Percentiles rank a stretch among this genome's conserved stretches.
Evolutionary conservation across 176 grass and related monocot genomes (phyloP).

Genomic region (Canna indica): DNA sequence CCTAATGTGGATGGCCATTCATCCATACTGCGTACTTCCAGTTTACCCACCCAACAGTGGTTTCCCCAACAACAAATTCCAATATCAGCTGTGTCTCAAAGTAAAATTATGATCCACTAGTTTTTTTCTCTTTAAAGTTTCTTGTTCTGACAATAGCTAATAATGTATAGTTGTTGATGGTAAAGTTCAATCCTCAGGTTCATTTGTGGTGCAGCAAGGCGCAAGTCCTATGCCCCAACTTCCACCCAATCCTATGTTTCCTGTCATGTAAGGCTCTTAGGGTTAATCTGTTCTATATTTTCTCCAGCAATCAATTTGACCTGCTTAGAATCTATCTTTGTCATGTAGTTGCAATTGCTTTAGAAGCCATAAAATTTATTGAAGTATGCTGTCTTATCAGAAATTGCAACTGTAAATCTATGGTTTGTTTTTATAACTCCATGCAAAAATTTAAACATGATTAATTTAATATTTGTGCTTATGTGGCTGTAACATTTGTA

Average conservation of each 20-base stretch:
- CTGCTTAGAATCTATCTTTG: no score
- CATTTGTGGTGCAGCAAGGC: constrained; percentile 27
- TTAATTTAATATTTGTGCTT: no score
- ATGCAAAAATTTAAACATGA: no score
- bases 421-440: no score
- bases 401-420: no score
- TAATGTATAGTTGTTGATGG: constrained; percentile 7
- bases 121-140: constrained; percentile 10
- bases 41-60: constrained; percentile 25
- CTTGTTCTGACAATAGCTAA: constrained; percentile 1
- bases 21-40: constrained; percentile 13
- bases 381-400: background rate
- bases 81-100: constrained; percentile 12
- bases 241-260: constrained; percentile 24
- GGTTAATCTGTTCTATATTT: constrained; percentile 18
- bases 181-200: constrained; percentile 23
- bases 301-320: background rate
- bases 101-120: constrained; percentile 25
- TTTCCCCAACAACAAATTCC: constrained; percentile 21
- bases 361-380: background rate
- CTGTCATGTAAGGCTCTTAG: constrained; percentile 26
- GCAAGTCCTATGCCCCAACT: constrained; percentile 25
- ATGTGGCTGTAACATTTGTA: no score
- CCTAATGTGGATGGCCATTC: constrained; percentile 23
- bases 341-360: background rate